Evolutionary conservation across 1,284 basidiomycete species (phyloP), one percentile per base, ranked within the genome.

Genomic region (Leccinum cinnamomeum): DNA sequence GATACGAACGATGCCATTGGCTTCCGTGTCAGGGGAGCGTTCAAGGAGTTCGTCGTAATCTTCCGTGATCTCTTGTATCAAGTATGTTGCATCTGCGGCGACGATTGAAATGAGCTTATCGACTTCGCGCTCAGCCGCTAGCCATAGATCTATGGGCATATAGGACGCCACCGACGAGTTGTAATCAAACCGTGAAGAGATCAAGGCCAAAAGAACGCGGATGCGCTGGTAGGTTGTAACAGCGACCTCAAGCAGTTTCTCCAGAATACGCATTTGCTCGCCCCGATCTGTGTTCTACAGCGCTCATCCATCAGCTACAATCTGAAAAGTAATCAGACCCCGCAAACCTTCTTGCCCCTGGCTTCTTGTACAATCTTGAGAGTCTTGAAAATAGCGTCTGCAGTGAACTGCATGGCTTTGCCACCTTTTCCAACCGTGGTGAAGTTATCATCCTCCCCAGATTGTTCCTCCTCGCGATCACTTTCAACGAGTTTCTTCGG

Each of bases 161-260:
- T 92, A 88, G 2, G 88, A 87, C 8, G 91, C 83, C 50, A 92
- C 83, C 23, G 96, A 92, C 1, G 94, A 89, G 76, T 95, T 97
- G 80, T 96, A 99, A 80, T 99, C 97, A 77, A 99, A 97, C 57
- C 96, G 92, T 8, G 95, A 93, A 3, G 97, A 95, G 69, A 99
- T 86, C 58, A 99, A 85, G 53, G 95, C 92, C 60, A 99, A 86
- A 41, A 99, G 88, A 56, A 99, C 94, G 60, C 97, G 91, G 68
- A 99, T 95, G 68, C 88, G 89, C 75, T 97, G 94, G 79, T 99
- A 99, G 0, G 91, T 79, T 11, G 94, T 95, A 41, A 85, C 86
- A 11, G 95, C 89, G 16, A 97, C 91, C 68, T 90, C 89, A 33
- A 97, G 84, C n/a, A 98, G 84, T 72, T 91, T 90, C 73, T 93